A percentile compares a stretch with the other conserved stretches of the same genome.
Evolutionary conservation across 192 early-diverging fungal species (phyloP).

Genomic region (Linnemannia elongata): DNA sequence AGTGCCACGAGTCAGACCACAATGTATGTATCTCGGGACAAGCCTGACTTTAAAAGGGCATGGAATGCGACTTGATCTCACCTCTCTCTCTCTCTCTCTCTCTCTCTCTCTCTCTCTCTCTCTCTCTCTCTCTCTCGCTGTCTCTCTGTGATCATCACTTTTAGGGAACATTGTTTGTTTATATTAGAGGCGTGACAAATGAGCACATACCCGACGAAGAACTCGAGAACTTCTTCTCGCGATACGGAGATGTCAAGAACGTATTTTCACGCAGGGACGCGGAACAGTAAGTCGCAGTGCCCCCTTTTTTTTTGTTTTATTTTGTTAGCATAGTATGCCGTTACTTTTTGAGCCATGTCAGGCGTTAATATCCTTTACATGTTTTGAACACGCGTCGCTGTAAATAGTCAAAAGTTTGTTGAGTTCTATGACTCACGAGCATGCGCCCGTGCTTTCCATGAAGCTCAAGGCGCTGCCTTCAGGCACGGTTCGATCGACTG

Average conservation of each 20-base stretch:
- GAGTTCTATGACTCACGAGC: conserved; percentile 65
- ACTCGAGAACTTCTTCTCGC: conserved; percentile 51
- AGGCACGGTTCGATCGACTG: conserved; percentile 58
- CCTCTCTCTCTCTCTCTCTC: too few relatives aligned
- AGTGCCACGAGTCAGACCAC: conserved; percentile 60
- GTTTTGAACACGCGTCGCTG: too few relatives aligned
- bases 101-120: too few relatives aligned
- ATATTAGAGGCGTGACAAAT: conserved; percentile 54
- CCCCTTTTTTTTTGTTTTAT: neutral
- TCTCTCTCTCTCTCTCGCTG: too few relatives aligned
- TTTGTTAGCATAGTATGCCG: neutral
- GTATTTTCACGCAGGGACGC: conserved; percentile 41
- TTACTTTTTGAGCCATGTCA: neutral
- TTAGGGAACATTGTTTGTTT: conserved; percentile 63
- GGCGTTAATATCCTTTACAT: too few relatives aligned
- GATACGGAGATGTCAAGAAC: conserved; percentile 64
- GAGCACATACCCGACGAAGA: conserved; percentile 46
- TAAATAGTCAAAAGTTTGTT: conserved; percentile 12
- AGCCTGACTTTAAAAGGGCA: neutral
- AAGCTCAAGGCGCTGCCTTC: conserved; percentile 38
- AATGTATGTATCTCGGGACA: conserved; percentile 45
- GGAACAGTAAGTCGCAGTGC: conserved; percentile 3
- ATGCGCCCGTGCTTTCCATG: conserved; percentile 53
- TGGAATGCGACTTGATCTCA: neutral
- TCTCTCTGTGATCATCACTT: conserved; percentile 8